Base-by-base conservation (phyloP, 805 yeast species). In the Naumovozyma castellii region DNA sequence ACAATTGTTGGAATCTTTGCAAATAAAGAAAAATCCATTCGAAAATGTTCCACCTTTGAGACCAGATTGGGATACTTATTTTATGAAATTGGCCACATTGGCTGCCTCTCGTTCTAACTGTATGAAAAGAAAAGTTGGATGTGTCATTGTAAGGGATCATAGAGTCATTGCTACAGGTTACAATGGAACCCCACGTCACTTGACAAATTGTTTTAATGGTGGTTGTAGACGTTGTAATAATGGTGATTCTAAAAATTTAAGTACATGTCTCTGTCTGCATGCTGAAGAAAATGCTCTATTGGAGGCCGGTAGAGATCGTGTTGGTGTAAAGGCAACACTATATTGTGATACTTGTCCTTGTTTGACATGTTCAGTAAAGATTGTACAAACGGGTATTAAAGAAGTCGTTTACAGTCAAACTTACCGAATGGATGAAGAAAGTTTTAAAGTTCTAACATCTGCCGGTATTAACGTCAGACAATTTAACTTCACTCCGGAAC, bases 331-430 rank as follows among this genome's bases (percentile, higher is more conserved):
- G 32, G 78, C 84, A 6, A 78, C 76, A 0, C 62, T 87, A 42
- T 92, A 92, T 58, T 92, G 98, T 64, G 92, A 92, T 59, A 92
- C 99, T 0, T 84, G 98, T 54, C 99, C 99, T 0, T 92, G 99
- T 57, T 67, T 92, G 43, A 92, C 98, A 0, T 92, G 99, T 57
- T 79, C 95, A 4, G 86, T 92, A 32, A 92, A 92, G 63, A 90
- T 92, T 39, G 95, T 87, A 6, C 99, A 92, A 62, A 71, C 82
- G 47, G 98, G 98, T 1, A 79, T 92, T 34, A 71, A 67, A 13
- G 96, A 88, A 58, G 98, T 92, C 5, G 94, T 92, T 3, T 92
- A 90, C 54, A 84, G 94, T 5, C 94, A 84, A 59, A 76, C 85
- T 43, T 92, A 92, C 57, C 79, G 87, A 33, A 92, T 92, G 97